These are phyloP conservation scores for Gomphus bonarii DNA, from an alignment of 1,284 basidiomycete species.

Conservation along the genomic window DNA sequence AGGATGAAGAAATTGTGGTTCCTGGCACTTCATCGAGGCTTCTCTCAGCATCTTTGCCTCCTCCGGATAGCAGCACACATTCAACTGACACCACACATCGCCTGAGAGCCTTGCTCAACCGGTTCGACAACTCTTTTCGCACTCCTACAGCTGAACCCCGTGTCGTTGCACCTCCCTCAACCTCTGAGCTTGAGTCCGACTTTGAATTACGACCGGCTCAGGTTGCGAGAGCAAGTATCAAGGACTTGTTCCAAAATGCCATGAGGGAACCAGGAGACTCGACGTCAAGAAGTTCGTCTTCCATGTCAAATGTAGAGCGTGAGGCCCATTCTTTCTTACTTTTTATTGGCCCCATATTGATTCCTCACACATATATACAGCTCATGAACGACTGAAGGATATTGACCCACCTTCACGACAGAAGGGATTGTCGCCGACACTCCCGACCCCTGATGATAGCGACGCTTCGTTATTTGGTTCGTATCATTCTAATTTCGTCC, in stretches of 20 bases:
- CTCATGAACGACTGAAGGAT: constrained; percentile 1
- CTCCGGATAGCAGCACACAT: constrained; percentile 1
- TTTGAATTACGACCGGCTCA: constrained; percentile 7
- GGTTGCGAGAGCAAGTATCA: constrained; percentile 7
- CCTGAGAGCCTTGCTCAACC: constrained; percentile 3
- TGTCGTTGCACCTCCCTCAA: constrained; percentile 5
- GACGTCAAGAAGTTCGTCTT: background rate
- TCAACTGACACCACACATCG: constrained; percentile 8
- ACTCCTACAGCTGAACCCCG: background rate
- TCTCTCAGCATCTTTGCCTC: constrained; percentile 10
- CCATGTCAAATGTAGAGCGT: constrained; percentile 3
- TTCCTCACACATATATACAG: background rate
- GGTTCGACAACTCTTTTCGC: constrained; percentile 4
- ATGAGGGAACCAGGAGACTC: constrained; percentile 6
- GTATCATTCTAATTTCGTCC: background rate
- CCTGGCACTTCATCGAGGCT: background rate
- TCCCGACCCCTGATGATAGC: constrained; percentile 1
- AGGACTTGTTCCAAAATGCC: constrained; percentile 5
- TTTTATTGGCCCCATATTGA: background rate
- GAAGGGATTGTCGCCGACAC: background rate
- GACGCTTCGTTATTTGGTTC: constrained; percentile 8
- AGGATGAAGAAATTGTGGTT: background rate
- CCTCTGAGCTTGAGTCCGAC: constrained; percentile 8
- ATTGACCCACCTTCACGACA: background rate
- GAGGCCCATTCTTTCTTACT: background rate